phyloP scores from a whole-genome alignment of 73 alveolate genomes.

The Symbiodinium pilosum region DNA sequence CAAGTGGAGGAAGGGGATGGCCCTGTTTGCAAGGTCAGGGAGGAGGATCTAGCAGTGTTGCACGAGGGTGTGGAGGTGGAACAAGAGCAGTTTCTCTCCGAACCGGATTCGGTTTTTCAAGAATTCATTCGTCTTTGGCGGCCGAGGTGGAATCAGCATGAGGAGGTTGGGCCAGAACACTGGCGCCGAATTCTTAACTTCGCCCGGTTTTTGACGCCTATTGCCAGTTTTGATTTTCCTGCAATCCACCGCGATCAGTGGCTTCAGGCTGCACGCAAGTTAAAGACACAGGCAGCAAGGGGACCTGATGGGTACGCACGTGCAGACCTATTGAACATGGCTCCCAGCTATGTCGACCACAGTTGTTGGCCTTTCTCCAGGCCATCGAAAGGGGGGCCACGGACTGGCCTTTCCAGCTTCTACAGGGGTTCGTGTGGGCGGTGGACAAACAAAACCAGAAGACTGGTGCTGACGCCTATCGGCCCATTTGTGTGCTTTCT shows the following conservation, averaged over 20 bases:
- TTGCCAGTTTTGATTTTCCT: neutral
- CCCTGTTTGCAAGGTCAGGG: neutral
- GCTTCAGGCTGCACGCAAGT: neutral
- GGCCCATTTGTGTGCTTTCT: neutral
- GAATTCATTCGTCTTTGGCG: neutral
- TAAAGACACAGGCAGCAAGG: neutral
- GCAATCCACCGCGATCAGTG: neutral
- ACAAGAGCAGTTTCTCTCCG: neutral
- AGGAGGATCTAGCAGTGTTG: too few species aligned
- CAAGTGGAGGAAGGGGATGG: neutral
- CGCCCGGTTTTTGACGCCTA: neutral
- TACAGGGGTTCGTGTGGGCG: neutral
- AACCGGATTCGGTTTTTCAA: too few species aligned
- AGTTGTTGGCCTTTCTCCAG: neutral
- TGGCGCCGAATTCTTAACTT: neutral
- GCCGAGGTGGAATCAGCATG: neutral
- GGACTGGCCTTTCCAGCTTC: neutral
- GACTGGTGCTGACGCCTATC: neutral
- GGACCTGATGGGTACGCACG: slow-evolving; percentile 26
- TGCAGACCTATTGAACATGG: neutral
- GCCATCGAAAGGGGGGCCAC: neutral
- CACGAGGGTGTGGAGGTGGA: too few species aligned
- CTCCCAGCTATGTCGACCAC: neutral
- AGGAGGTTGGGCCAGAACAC: too few species aligned
- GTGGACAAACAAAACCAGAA: neutral